Base-by-base conservation (phyloP, 139 green algal species). In the Diplosphaera chodatii region DNA sequence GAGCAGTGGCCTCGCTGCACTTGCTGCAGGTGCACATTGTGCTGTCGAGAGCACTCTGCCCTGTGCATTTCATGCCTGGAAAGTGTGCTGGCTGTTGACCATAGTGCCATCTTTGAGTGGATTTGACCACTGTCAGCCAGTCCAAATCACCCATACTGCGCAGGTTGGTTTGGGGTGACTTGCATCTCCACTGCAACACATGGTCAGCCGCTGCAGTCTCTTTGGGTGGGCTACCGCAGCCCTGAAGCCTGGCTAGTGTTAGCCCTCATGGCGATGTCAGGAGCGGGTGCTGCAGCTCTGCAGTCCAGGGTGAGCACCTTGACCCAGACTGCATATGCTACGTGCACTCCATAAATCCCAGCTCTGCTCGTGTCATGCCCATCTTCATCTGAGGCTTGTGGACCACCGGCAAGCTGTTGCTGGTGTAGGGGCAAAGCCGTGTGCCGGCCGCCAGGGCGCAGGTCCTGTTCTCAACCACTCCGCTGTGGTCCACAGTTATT, bases 221-320 rank as follows among this genome's bases (percentile, higher is more conserved):
- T 77, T 13, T 77, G 72, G 72, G 41, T 64, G 31, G 72, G 72
- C 27, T 72, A 37, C 10, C 41, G 33, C 1, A 55, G 72, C 37
- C 65, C 66, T 4, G 32, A 66, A 21, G 65, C 66, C 5, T 77
- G 72, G 72, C 63, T 77, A 15, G 66, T 77, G 34, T 40, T 77
- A 32, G 63, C 70, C 18, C 48, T 59, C 48, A 59, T 59, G 48
- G 48, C 48, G 3, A 4, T 18, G 13, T 59, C 16, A n/a, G 48
- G 48, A 3, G 48, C 48, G 25, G 48, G 48, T 5, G 48, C 48
- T 25, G 48, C 48, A 21, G 48, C 25, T 3, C 48, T 59, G 13
- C 48, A 59, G 48, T 59, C 48, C 3, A 10, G 48, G 48, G 48
- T 59, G 48, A 23, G 48, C n/a, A n/a, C n/a, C n/a, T n/a, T 25